Conservation (phyloP, 1,139 yeast species). For the Pichia sp. region DNA sequence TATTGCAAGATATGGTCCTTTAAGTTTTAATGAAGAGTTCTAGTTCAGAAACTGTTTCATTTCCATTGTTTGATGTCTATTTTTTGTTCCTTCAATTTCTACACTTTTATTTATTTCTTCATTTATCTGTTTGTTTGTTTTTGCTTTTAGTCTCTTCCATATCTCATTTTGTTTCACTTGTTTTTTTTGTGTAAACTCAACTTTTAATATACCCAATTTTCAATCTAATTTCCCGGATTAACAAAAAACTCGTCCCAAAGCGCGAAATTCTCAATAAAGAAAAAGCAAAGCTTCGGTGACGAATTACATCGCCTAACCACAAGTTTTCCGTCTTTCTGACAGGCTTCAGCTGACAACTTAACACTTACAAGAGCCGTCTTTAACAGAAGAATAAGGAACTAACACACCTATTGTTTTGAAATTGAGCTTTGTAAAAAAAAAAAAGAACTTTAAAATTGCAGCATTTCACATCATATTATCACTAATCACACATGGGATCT, state of each 20-base stretch:
- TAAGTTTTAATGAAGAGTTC: slow-evolving; percentile 43
- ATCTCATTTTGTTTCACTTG: neutral
- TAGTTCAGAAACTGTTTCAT: slow-evolving; percentile 17
- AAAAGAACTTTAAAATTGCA: neutral
- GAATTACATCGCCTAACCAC: neutral
- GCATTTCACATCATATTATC: neutral
- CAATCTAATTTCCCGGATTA: neutral
- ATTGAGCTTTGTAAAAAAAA: neutral
- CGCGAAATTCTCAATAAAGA: neutral
- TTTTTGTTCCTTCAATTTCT: neutral
- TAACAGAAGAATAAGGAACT: neutral
- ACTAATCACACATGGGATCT: slow-evolving; percentile 25
- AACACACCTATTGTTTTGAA: no score
- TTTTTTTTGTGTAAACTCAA: neutral
- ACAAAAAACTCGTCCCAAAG: neutral
- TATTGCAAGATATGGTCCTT: slow-evolving; percentile 36
- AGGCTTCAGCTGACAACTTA: neutral
- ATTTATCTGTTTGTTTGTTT: no score
- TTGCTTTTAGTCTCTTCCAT: no score
- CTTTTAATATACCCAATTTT: neutral
- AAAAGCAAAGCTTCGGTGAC: neutral
- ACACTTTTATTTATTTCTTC: neutral
- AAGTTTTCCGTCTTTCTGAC: neutral
- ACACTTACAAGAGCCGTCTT: neutral
- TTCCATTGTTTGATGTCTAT: neutral